Conservation (phyloP, 305 asterid species). For the Striga hermonthica region DNA sequence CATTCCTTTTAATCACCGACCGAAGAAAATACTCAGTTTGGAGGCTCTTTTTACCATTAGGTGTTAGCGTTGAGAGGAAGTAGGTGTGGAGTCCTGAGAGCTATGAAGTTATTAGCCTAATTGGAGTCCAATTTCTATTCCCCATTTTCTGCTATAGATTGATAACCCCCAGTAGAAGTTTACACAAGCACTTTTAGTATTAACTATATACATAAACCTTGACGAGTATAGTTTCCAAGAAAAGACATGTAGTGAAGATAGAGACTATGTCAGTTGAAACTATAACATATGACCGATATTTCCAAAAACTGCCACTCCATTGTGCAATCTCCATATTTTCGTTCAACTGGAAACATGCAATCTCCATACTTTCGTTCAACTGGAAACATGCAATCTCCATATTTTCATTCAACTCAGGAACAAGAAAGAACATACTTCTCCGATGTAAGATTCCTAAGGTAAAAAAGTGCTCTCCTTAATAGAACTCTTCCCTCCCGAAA, state of each 20-base stretch:
- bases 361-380: too few relatives aligned
- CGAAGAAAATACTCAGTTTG: neutral
- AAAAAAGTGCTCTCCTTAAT: constrained; percentile 13
- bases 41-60: too few relatives aligned
- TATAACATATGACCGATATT: constrained; percentile 10
- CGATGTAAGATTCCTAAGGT: constrained; percentile 24
- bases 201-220: constrained; percentile 22
- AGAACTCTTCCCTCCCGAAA: constrained; percentile 19
- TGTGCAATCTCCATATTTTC: constrained; percentile 13
- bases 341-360: constrained; percentile 5
- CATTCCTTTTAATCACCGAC: neutral
- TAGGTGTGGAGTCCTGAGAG: too few relatives aligned
- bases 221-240: constrained; percentile 8
- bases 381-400: too few relatives aligned
- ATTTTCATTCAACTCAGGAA: too few relatives aligned
- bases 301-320: constrained; percentile 25
- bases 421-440: constrained; percentile 16
- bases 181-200: neutral
- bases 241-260: constrained; percentile 12
- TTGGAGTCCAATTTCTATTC: constrained; percentile 17
- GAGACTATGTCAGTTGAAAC: constrained; percentile 16
- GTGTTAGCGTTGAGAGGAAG: too few relatives aligned
- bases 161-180: neutral
- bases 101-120: neutral
- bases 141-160: constrained; percentile 20